These are phyloP conservation scores for Melampsora americana DNA, from an alignment of 1,284 basidiomycete genomes.

Conservation along the genomic window DNA sequence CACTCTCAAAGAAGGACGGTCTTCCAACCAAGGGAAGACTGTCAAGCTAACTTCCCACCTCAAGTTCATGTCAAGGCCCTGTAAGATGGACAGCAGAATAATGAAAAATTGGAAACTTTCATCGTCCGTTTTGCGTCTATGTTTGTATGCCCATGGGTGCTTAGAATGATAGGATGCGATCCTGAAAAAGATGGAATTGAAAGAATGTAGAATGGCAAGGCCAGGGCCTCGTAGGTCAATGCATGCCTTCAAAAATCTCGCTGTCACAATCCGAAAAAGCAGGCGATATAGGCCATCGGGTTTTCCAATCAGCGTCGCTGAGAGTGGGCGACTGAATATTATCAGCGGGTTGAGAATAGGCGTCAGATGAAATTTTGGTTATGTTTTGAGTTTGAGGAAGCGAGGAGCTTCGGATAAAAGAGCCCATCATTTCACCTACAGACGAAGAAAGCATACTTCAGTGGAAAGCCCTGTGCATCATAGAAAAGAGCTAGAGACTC, in stretches of 20 bases:
- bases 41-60: no score
- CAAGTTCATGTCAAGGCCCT: no score
- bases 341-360: background rate
- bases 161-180: no score
- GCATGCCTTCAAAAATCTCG: slow-evolving; percentile 39
- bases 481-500: background rate
- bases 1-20: no score
- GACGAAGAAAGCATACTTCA: background rate
- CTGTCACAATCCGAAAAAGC: slow-evolving; percentile 22
- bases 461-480: background rate
- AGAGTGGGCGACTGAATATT: background rate
- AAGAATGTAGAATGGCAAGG: no score
- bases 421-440: slow-evolving; percentile 39
- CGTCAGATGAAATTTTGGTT: background rate
- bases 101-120: no score
- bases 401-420: slow-evolving; percentile 31
- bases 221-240: background rate
- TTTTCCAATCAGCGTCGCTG: slow-evolving; percentile 3
- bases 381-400: slow-evolving; percentile 1
- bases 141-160: no score
- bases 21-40: no score
- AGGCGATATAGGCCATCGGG: slow-evolving; percentile 20
- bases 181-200: no score
- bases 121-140: no score
- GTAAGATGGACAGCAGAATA: no score